Evolutionary conservation across 495 filamentous ascomycete genomes (phyloP).

Genomic region (Penicillium mononematosum): DNA sequence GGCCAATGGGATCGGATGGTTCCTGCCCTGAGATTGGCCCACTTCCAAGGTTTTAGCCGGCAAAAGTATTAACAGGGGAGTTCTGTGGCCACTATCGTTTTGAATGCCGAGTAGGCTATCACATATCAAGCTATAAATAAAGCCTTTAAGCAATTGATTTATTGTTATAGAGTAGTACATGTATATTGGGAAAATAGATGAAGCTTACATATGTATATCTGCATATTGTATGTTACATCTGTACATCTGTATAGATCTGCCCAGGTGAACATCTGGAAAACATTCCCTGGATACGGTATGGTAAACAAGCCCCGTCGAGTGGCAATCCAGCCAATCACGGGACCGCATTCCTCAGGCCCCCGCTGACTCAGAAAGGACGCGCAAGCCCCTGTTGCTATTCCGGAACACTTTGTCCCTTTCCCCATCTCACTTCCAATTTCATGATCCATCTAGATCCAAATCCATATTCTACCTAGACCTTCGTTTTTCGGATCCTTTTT

Average conservation of each 20-base stretch:
- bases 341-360: not conserved
- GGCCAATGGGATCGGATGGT: slow-evolving; percentile 4
- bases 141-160: not conserved
- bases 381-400: slow-evolving; percentile 41
- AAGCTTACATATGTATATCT: not conserved
- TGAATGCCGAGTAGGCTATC: not conserved
- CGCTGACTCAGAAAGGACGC: slow-evolving; percentile 42
- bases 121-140: not conserved
- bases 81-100: not conserved
- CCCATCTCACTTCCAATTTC: slow-evolving; percentile 12
- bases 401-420: slow-evolving; percentile 17
- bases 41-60: not conserved
- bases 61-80: not conserved
- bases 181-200: not conserved
- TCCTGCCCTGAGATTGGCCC: not conserved
- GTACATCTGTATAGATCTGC: not conserved
- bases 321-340: slow-evolving; percentile 17
- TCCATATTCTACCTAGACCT: slow-evolving; percentile 10
- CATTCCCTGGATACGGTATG: slow-evolving; percentile 1
- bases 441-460: slow-evolving; percentile 14
- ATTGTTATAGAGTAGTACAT: not conserved
- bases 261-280: not conserved
- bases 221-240: no score
- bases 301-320: slow-evolving; percentile 18
- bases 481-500: slow-evolving; percentile 8